Percentiles rank a stretch among this genome's conserved stretches.
These are phyloP conservation scores for Alternaria conjuncta DNA, from an alignment of 2,329 filamentous ascomycete species.

Conservation along the genomic window DNA sequence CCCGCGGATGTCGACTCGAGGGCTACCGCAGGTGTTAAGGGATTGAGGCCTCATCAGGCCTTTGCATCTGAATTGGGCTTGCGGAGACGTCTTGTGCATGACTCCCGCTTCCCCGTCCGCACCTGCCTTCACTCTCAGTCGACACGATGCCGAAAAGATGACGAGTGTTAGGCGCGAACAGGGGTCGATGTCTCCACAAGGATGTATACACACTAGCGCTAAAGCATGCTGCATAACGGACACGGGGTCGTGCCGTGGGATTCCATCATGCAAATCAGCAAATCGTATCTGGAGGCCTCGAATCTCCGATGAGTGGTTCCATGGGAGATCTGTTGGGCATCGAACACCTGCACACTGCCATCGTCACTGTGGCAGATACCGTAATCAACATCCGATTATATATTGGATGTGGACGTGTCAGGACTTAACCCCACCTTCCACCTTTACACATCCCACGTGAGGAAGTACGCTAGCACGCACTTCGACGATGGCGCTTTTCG, in stretches of 20 bases:
- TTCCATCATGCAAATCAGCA: background rate
- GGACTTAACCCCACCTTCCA: background rate
- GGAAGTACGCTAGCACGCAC: background rate
- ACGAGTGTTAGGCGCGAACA: background rate
- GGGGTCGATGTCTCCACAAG: background rate
- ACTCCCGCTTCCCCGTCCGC: conserved; percentile 14
- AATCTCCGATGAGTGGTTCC: background rate
- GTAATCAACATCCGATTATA: no score
- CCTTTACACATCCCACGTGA: background rate
- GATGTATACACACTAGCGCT: conserved; percentile 5
- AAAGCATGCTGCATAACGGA: background rate
- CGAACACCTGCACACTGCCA: background rate
- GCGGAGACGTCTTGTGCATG: background rate
- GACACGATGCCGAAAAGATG: conserved; percentile 7
- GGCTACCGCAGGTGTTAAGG: conserved; percentile 14
- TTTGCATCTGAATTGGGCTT: conserved; percentile 4
- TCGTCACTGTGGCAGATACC: background rate
- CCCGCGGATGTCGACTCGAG: background rate
- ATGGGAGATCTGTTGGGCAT: background rate
- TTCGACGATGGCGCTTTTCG: background rate
- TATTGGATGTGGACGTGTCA: background rate
- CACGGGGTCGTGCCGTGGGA: background rate
- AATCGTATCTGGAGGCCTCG: background rate
- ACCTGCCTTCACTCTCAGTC: background rate
- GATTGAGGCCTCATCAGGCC: background rate